phyloP scores from a whole-genome alignment of 2,329 filamentous ascomycete species.

The Trichoderma oligosporum region DNA sequence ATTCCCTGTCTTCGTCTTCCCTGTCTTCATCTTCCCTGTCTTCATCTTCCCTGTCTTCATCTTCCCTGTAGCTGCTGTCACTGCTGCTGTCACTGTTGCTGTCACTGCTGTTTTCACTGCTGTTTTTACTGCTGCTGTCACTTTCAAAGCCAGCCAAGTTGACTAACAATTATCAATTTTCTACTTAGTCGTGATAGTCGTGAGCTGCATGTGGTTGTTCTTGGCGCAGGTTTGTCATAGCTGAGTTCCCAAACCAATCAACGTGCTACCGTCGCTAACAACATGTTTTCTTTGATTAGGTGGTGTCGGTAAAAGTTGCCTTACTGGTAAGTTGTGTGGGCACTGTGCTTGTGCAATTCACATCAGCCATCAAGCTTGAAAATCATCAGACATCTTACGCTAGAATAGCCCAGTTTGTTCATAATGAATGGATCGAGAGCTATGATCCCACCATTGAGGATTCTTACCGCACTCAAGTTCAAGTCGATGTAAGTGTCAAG shows the following conservation, averaged over 20 bases:
- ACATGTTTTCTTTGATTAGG: conserved; percentile 59
- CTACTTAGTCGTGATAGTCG: conserved; percentile 51
- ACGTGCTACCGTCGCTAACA: conserved; percentile 24
- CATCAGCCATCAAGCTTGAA: neutral
- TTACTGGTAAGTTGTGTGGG: conserved; percentile 65
- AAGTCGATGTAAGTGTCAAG: conserved; percentile 76
- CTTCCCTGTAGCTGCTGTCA: neutral
- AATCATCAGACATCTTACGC: conserved; percentile 24
- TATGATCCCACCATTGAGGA: conserved; percentile 78
- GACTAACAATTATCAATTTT: neutral
- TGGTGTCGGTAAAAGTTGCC: conserved; percentile 87
- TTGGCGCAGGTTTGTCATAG: conserved; percentile 64
- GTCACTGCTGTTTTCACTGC: too few relatives aligned
- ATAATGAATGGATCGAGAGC: conserved; percentile 90
- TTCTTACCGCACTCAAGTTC: conserved; percentile 68
- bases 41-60: neutral
- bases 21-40: too few relatives aligned
- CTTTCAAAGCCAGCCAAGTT: too few relatives aligned
- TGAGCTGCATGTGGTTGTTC: conserved; percentile 78
- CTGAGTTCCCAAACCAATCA: neutral
- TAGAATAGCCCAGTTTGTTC: conserved; percentile 76
- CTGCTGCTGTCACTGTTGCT: too few relatives aligned
- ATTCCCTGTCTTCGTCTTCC: too few relatives aligned
- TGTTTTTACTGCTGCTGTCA: too few relatives aligned
- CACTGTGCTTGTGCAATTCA: conserved; percentile 18